Base-by-base conservation (phyloP, 139 green algal genomes). In the Desmodesmus armatus region DNA sequence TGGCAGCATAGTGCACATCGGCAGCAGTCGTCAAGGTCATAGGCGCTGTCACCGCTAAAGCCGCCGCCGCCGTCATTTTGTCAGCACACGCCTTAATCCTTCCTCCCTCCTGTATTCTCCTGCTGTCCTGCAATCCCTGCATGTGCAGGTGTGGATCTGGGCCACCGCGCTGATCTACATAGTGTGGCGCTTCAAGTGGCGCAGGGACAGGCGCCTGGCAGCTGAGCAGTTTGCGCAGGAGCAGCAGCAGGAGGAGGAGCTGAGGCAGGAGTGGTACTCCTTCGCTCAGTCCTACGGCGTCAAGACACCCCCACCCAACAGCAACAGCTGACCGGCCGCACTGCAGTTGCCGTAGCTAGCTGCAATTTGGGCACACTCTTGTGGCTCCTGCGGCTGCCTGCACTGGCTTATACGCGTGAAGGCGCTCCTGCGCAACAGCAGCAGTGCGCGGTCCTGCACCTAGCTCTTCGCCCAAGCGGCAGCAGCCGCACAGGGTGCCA, bases 171-270 rank as follows among this genome's bases (percentile, higher is more conserved):
- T 82, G 25, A 43, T 37, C 2, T 87, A 87, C 43, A 40, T 87
- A 2, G 71, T 69, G 40, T 87, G 82, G 82, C 39, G 82, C 31
- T 87, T 55, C 58, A 40, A 77, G 72, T 87, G 82, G 82, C 62
- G 82, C 23, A 29, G 72, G 19, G 29, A 44, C 29, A 70, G 71
- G n/a, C 39, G 39, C 21, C 43, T 71, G 40, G 72, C 71, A 41
- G 71, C 82, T 19, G 71, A 82, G 39, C 47, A 79, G 43, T 53
- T 67, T 60, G 41, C 82, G 53, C 37, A 31, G 11, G 82, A 87
- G 69, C 66, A 69, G 58, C 41, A 82, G 58, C 2, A 53, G 41
- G 44, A 76, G 40, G 9, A 79, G 82, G n/a, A 82, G 71, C 40
- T 51, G 72, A 9, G 69, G 2, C 41, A 75, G 0, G 82, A 82